A percentile compares a stretch with the other conserved stretches of the same genome.
These are phyloP conservation scores for Dryas octopetala DNA, from an alignment of 306 rosid species.

Conservation along the genomic window DNA sequence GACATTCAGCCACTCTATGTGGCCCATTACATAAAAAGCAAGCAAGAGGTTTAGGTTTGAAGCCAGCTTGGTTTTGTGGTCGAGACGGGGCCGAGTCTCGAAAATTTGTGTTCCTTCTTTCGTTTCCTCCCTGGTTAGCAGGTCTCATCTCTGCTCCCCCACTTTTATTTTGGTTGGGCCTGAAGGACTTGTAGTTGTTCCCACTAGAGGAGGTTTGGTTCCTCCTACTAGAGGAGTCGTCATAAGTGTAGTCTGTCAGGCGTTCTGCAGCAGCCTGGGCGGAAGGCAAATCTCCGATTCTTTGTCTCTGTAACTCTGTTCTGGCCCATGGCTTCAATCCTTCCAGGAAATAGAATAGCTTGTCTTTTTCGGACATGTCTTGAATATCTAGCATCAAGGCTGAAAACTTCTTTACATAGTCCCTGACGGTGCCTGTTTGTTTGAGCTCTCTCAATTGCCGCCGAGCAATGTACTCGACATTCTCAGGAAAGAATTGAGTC, in stretches of 20 bases:
- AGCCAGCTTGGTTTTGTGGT: no score
- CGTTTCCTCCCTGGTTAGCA: background rate
- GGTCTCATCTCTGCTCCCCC: background rate
- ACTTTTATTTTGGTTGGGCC: background rate
- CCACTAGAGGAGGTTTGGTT: background rate
- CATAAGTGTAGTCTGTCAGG: background rate
- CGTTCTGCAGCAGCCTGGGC: background rate
- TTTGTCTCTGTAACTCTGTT: background rate
- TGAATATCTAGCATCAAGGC: background rate
- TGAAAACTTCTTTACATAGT: background rate
- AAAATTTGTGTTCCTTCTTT: background rate
- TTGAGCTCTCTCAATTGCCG: background rate
- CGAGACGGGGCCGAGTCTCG: no score
- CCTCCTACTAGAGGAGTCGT: background rate
- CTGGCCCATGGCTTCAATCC: conserved; percentile 2
- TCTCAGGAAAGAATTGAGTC: background rate
- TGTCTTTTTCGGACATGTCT: background rate
- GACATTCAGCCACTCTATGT: background rate
- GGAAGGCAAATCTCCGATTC: background rate
- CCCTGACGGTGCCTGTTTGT: background rate
- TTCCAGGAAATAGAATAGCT: background rate
- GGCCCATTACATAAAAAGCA: background rate
- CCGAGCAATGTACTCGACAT: background rate
- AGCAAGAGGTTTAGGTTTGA: background rate
- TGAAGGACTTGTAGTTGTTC: no score